Evolutionary conservation across 495 filamentous ascomycete genomes (phyloP).

Genomic region (Daldinia decipiens): DNA sequence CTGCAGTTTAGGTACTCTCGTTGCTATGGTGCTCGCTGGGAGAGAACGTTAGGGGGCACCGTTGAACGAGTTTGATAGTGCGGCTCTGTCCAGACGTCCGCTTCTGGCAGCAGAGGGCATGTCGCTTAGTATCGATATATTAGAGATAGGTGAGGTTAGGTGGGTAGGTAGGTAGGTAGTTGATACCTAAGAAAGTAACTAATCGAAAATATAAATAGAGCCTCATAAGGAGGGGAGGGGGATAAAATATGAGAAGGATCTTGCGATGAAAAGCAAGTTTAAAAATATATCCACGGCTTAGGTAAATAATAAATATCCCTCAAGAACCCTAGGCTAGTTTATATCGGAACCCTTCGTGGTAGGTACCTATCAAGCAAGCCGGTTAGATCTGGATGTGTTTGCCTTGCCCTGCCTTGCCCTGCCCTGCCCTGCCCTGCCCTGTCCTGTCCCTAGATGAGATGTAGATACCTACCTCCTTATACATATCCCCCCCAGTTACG

Average conservation of each 20-base stretch:
- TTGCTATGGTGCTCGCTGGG: no score
- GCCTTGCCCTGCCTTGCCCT: neutral
- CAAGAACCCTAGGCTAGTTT: no score
- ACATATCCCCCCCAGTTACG: no score
- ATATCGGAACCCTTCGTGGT: neutral
- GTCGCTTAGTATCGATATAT: neutral
- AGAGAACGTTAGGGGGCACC: no score
- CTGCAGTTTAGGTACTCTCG: no score
- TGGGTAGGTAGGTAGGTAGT: neutral
- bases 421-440: no score
- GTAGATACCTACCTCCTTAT: no score
- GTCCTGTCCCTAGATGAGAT: neutral
- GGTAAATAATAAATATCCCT: neutral
- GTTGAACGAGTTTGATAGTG: no score
- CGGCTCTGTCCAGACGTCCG: neutral
- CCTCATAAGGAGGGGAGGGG: no score
- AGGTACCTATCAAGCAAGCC: constrained; percentile 5
- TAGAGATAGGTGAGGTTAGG: no score
- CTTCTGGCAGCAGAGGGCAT: neutral
- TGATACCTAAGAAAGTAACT: neutral
- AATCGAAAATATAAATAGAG: no score
- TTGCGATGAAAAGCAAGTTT: neutral
- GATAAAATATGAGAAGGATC: no score
- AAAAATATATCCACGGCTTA: neutral
- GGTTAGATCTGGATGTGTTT: neutral